Conservation (phyloP, 805 yeast genomes). For the Wickerhamiella domercqiae region DNA sequence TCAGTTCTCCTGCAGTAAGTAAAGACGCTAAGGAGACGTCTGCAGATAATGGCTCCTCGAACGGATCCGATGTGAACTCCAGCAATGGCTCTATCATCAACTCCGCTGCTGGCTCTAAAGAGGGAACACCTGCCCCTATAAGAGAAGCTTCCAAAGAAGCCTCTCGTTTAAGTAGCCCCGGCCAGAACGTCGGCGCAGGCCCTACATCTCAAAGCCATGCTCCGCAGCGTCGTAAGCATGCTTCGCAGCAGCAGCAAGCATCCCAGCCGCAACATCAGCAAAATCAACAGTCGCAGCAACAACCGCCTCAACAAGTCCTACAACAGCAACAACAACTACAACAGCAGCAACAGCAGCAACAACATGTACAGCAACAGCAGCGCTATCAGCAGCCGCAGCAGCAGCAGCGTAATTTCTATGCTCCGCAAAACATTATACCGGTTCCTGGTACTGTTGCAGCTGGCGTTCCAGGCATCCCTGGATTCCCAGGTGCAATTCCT, state of each 20-base stretch:
- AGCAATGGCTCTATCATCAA: not conserved
- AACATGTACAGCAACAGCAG: too few relatives aligned
- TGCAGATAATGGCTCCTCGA: not conserved
- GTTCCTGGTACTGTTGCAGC: conserved; percentile 4
- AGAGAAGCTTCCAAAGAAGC: too few relatives aligned
- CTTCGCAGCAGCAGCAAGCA: not conserved
- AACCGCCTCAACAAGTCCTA: conserved; percentile 2
- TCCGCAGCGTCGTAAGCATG: not conserved
- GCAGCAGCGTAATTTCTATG: conserved; percentile 6
- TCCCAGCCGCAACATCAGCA: conserved; percentile 1
- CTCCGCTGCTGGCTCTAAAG: too few relatives aligned
- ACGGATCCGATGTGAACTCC: not conserved
- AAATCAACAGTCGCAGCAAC: not conserved
- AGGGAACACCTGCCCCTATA: not conserved
- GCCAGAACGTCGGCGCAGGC: too few relatives aligned
- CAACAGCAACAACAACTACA: too few relatives aligned
- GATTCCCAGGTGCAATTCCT: not conserved
- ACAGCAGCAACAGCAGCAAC: conserved; percentile 3
- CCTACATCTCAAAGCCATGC: not conserved
- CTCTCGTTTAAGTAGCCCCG: too few relatives aligned
- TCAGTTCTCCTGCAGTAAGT: not conserved
- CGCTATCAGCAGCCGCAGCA: conserved; percentile 4
- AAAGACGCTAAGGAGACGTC: not conserved
- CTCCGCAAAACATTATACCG: conserved; percentile 5
- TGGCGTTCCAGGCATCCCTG: not conserved